phyloP scores from a whole-genome alignment of 2,329 filamentous ascomycete genomes.

The Didymella segeticola region DNA sequence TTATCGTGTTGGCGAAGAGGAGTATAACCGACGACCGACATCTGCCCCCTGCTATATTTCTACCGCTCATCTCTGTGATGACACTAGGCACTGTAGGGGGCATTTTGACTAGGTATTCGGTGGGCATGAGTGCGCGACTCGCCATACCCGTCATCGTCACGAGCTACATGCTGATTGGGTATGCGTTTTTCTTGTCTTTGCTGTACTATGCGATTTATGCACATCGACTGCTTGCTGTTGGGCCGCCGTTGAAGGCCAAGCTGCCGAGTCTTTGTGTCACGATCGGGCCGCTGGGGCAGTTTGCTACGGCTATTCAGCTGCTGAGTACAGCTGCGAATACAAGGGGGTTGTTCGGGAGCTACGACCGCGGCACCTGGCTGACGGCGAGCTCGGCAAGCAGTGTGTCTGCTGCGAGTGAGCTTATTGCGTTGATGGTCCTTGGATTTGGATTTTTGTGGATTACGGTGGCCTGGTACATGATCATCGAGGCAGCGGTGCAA shows the following conservation, averaged over 20 bases:
- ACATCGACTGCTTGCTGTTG: slow-evolving; percentile 25
- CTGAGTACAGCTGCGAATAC: slow-evolving; percentile 22
- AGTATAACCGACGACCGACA: slow-evolving; percentile 17
- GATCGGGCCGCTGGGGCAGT: slow-evolving; percentile 26
- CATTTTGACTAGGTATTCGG: slow-evolving; percentile 20
- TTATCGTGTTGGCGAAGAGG: slow-evolving; percentile 23
- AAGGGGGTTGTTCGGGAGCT: slow-evolving; percentile 17
- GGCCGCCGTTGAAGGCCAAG: slow-evolving; percentile 17
- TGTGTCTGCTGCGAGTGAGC: slow-evolving; percentile 13
- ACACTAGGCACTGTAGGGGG: slow-evolving; percentile 27
- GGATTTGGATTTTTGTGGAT: slow-evolving; percentile 27
- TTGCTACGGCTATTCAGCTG: slow-evolving; percentile 25
- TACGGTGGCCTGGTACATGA: slow-evolving; percentile 22
- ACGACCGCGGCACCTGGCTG: slow-evolving; percentile 22
- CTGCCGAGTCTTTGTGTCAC: slow-evolving; percentile 20
- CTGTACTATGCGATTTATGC: slow-evolving; percentile 24
- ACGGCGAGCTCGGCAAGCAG: slow-evolving; percentile 19
- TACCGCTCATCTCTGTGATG: slow-evolving; percentile 26
- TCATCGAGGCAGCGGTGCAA: slow-evolving; percentile 19
- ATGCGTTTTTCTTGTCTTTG: slow-evolving; percentile 24
- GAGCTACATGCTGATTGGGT: slow-evolving; percentile 24
- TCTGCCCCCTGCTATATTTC: slow-evolving; percentile 22
- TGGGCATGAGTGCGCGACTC: slow-evolving; percentile 17
- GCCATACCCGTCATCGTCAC: slow-evolving; percentile 28
- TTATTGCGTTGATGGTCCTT: slow-evolving; percentile 20